Base-by-base conservation (phyloP, 2,329 filamentous ascomycete genomes). In the Trichoderma koningii region DNA sequence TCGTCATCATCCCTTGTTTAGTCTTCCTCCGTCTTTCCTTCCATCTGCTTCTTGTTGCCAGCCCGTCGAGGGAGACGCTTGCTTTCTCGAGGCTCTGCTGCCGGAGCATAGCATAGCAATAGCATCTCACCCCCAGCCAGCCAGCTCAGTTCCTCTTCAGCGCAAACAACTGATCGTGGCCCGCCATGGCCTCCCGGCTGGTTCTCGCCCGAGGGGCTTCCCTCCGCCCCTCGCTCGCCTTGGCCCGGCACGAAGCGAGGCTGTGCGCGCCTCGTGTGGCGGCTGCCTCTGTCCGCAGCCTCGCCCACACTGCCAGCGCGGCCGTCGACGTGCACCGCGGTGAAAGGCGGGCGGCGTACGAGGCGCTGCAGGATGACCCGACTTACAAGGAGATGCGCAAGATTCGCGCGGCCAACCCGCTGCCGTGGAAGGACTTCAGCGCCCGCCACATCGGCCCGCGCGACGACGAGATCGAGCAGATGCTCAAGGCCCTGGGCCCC, bases 391-490 rank as follows among this genome's bases (percentile, higher is more conserved):
- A 71, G 56, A 74, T 72, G 70, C 66, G 69, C 50, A 51, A 65
- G 34, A 68, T 67, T 17, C 63, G 64, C 42, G 67, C 61, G 38
- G 69, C 69, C 55, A 66, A 70, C 57, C 64, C 66, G 15, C 57
- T 68, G 52, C 70, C 71, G 28, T 72, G 70, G 71, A 68, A 65
- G 68, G 69, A 74, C 47, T 96, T 97, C 73, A 83, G 90, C 63
- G 85, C 89, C 66, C 87, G 94, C 55, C 94, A 97, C 78, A 96
- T 97, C 78, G 93, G 93, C 1, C 93, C 93, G 3, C 88, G 89
- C 59, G 83, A 88, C 41, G 80, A 83, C 51, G 88, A 91, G 63
- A 85, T 88, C 1, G 81, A 87, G 69, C 82, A 88, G 73, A 97
- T 98, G 94, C 87, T 97, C 66, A 85, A 88, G 71, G 84, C 84